Evolutionary conservation across 2,329 filamentous ascomycete species (phyloP).

Genomic region (Trichophyton schoenleinii): DNA sequence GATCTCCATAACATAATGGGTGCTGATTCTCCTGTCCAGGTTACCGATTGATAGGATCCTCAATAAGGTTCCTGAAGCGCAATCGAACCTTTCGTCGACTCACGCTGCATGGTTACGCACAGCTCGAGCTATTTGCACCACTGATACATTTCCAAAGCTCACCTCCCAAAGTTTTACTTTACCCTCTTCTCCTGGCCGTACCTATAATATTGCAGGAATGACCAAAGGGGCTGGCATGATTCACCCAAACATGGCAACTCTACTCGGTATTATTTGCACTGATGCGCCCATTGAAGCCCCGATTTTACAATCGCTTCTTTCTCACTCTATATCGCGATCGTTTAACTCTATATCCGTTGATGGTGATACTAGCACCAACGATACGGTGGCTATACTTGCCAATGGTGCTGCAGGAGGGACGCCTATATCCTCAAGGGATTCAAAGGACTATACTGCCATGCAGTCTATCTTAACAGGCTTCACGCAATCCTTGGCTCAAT

Average conservation of each 20-base stretch:
- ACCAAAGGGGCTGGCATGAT: constrained; percentile 99
- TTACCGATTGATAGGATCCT: constrained; percentile 87
- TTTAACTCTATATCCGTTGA: constrained; percentile 98
- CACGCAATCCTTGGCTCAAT: constrained; percentile 71
- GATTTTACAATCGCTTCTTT: constrained; percentile 58
- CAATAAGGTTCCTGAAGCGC: constrained; percentile 63
- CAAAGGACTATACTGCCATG: constrained; percentile 58
- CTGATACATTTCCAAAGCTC: constrained; percentile 96
- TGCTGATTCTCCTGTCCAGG: constrained; percentile 29
- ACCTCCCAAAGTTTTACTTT: constrained; percentile 72
- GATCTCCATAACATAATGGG: background rate
- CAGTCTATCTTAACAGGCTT: constrained; percentile 60
- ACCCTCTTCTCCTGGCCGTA: constrained; percentile 60
- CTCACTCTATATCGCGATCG: constrained; percentile 62
- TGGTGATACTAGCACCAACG: constrained; percentile 94
- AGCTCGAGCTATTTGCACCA: constrained; percentile 90
- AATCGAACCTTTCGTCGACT: constrained; percentile 55
- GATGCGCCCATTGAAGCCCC: constrained; percentile 65
- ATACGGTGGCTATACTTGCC: constrained; percentile 86
- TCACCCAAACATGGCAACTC: constrained; percentile 95
- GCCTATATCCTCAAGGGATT: constrained; percentile 41
- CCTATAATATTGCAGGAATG: constrained; percentile 83
- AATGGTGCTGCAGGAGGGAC: constrained; percentile 79
- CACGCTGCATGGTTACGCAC: constrained; percentile 80
- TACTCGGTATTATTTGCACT: constrained; percentile 82